A percentile compares a stretch with the other conserved stretches of the same genome.
These are phyloP conservation scores for Acer campestre DNA, from an alignment of 345 rosid genomes.

Conservation along the genomic window DNA sequence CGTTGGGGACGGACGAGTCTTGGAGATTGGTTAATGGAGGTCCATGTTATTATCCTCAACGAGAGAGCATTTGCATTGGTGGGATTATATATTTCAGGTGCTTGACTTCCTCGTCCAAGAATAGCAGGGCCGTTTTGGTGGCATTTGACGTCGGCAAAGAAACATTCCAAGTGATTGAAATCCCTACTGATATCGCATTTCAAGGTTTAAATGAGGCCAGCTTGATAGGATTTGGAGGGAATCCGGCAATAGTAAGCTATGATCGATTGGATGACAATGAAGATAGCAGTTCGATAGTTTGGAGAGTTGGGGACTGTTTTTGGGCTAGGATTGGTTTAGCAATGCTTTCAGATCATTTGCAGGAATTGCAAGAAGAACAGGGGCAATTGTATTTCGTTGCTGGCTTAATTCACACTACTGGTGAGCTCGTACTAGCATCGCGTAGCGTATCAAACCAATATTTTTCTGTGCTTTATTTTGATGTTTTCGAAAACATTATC, in stretches of 20 bases:
- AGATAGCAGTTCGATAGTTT: not conserved
- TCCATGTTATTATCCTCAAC: conserved; percentile 13
- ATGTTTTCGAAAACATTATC: no score
- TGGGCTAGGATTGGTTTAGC: not conserved
- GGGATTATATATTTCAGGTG: conserved; percentile 25
- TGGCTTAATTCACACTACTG: not conserved
- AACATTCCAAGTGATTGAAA: conserved; percentile 1
- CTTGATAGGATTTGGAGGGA: conserved; percentile 12
- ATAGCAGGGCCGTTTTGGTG: not conserved
- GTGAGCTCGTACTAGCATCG: conserved; percentile 27
- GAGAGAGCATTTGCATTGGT: conserved; percentile 22
- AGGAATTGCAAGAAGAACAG: not conserved
- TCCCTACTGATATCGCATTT: conserved; percentile 1
- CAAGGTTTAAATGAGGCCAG: not conserved
- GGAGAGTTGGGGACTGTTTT: not conserved
- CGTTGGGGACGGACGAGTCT: conserved; percentile 10
- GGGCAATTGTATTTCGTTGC: conserved; percentile 7
- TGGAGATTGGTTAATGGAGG: conserved; percentile 24
- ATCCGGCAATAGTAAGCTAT: conserved; percentile 10
- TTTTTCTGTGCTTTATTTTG: not conserved
- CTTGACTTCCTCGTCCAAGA: not conserved
- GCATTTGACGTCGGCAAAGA: conserved; percentile 18
- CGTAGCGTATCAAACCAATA: not conserved
- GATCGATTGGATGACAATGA: not conserved
- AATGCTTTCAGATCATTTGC: not conserved